These are phyloP conservation scores for Mucor circinelloides DNA, from an alignment of 371 early-diverging fungal genomes.

Conservation along the genomic window DNA sequence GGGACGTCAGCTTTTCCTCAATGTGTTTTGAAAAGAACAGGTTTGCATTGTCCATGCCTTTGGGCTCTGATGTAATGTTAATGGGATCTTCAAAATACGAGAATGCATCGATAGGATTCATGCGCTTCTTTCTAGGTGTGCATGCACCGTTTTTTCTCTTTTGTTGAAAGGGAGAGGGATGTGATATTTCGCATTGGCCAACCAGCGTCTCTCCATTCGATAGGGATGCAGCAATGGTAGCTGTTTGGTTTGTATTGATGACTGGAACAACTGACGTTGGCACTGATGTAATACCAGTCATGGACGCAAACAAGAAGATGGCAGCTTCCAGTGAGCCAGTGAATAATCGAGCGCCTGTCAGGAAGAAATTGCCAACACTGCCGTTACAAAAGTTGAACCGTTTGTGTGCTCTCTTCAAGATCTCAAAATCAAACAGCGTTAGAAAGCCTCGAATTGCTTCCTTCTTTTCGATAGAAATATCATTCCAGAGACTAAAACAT, in stretches of 20 bases:
- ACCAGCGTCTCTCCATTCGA: slow-evolving; percentile 57
- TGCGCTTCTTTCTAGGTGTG: slow-evolving; percentile 15
- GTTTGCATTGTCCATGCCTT: slow-evolving; percentile 35
- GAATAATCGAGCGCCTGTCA: slow-evolving; percentile 72
- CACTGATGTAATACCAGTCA: slow-evolving; percentile 56
- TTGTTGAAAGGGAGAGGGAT: slow-evolving; percentile 44
- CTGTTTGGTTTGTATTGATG: slow-evolving; percentile 63
- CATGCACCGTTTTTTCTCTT: slow-evolving; percentile 8
- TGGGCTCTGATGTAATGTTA: background rate
- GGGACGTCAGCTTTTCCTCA: slow-evolving; percentile 45
- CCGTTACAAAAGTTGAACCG: slow-evolving; percentile 75
- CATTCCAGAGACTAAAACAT: slow-evolving; percentile 53
- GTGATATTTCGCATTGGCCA: slow-evolving; percentile 76
- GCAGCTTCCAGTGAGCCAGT: slow-evolving; percentile 73
- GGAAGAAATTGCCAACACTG: slow-evolving; percentile 76
- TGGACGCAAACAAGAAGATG: slow-evolving; percentile 68
- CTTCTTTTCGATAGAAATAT: slow-evolving; percentile 62
- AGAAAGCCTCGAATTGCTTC: slow-evolving; percentile 77
- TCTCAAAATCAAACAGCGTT: slow-evolving; percentile 67
- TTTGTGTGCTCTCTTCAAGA: slow-evolving; percentile 65
- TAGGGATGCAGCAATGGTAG: slow-evolving; percentile 65
- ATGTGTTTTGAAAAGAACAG: slow-evolving; percentile 58
- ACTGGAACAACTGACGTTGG: slow-evolving; percentile 71
- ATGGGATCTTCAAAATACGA: slow-evolving; percentile 28
- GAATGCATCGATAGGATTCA: slow-evolving; percentile 51